These are phyloP conservation scores for Termitomyces sp. DNA, from an alignment of 768 basidiomycete species.

Conservation along the genomic window DNA sequence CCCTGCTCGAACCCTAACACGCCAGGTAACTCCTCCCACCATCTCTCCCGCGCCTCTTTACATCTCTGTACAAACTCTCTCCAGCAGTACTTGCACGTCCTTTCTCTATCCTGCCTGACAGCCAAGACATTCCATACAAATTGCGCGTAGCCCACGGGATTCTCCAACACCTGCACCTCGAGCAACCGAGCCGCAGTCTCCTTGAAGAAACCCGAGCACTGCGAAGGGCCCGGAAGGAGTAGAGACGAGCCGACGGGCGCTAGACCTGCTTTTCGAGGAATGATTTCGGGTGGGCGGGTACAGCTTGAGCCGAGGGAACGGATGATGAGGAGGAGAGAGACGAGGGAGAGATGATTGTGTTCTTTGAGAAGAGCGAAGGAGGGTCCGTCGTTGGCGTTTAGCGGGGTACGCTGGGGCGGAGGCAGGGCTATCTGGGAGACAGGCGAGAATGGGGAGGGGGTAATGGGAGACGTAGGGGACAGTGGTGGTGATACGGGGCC, in stretches of 20 bases:
- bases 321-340: conserved; percentile 8
- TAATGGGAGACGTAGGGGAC: neutral
- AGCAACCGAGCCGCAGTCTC: neutral
- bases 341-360: neutral
- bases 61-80: neutral
- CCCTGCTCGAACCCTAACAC: conserved; percentile 8
- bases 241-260: conserved; percentile 9
- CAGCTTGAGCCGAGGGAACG: conserved; percentile 3
- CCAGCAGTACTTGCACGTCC: conserved; percentile 12
- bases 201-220: conserved; percentile 4
- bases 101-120: conserved; percentile 2
- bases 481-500: neutral
- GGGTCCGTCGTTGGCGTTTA: conserved; percentile 1
- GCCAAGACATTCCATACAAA: neutral
- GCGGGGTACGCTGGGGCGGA: neutral
- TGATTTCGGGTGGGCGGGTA: neutral
- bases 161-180: conserved; percentile 5
- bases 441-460: neutral
- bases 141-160: conserved; percentile 10
- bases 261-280: conserved; percentile 1
- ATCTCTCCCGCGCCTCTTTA: conserved; percentile 2
- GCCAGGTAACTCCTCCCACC: conserved; percentile 9
- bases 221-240: neutral
- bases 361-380: conserved; percentile 11
- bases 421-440: neutral